A percentile compares a stretch with the other conserved stretches of the same genome.
Evolutionary conservation across 495 filamentous ascomycete species (phyloP).

Genomic region (Xylaria grammica): DNA sequence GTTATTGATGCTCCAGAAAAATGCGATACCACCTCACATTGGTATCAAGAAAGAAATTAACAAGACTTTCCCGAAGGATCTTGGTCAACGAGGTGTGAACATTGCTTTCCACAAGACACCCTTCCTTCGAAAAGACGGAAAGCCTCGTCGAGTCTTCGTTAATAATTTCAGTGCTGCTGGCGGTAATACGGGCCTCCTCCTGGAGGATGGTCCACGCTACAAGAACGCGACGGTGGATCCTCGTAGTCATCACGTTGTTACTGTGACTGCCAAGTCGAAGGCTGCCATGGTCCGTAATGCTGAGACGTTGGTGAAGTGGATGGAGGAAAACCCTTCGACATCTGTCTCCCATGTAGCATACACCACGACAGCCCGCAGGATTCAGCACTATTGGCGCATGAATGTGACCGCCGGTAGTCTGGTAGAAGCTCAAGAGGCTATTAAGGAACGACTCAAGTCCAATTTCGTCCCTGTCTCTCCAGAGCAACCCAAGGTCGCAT

Average conservation of each 20-base stretch:
- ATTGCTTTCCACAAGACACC: slow-evolving; percentile 61
- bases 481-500: slow-evolving; percentile 62
- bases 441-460: slow-evolving; percentile 49
- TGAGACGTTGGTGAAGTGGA: slow-evolving; percentile 55
- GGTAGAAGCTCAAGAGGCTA: slow-evolving; percentile 45
- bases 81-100: slow-evolving; percentile 76
- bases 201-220: slow-evolving; percentile 60
- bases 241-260: slow-evolving; percentile 58
- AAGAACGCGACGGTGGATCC: slow-evolving; percentile 45
- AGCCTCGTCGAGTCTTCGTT: slow-evolving; percentile 63
- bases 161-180: slow-evolving; percentile 76
- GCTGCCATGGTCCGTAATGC: slow-evolving; percentile 59
- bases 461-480: slow-evolving; percentile 54
- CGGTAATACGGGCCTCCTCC: slow-evolving; percentile 66
- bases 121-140: slow-evolving; percentile 66
- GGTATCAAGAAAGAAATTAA: slow-evolving; percentile 87
- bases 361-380: slow-evolving; percentile 81
- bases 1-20: slow-evolving; percentile 84
- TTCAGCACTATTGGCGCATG: slow-evolving; percentile 79
- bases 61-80: slow-evolving; percentile 77
- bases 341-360: slow-evolving; percentile 69
- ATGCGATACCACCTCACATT: slow-evolving; percentile 80
- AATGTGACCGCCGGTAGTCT: slow-evolving; percentile 62
- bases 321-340: slow-evolving; percentile 58
- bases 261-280: slow-evolving; percentile 65